Conservation (phyloP, 176 grass and related monocot genomes). For the Bromus sterilis region DNA sequence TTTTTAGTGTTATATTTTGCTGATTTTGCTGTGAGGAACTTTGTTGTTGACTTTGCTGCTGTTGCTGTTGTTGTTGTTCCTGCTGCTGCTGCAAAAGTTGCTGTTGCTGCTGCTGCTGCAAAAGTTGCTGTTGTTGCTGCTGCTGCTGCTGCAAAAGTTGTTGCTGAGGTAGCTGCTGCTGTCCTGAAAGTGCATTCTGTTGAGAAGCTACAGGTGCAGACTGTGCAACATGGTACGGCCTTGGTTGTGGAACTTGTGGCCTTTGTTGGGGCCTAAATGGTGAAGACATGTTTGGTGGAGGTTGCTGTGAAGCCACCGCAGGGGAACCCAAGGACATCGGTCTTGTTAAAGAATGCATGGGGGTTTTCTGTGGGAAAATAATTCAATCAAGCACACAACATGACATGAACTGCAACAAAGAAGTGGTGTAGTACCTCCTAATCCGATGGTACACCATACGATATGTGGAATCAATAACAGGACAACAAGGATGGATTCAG, state of each 20-base stretch:
- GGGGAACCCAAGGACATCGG: constrained; percentile 52
- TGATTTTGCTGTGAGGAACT: constrained; percentile 43
- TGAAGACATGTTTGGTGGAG: constrained; percentile 36
- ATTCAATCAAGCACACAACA: constrained; percentile 13
- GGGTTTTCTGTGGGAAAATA: constrained; percentile 52
- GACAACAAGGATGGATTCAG: not conserved
- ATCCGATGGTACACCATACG: not conserved
- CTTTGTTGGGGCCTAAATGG: constrained; percentile 63
- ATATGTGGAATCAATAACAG: not conserved
- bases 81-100: not conserved
- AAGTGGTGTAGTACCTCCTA: not conserved
- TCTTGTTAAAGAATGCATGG: constrained; percentile 48
- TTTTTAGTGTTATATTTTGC: constrained; percentile 33
- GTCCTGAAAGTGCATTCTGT: constrained; percentile 50
- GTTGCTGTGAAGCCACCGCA: constrained; percentile 40
- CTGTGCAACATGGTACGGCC: constrained; percentile 41
- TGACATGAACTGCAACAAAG: constrained; percentile 1
- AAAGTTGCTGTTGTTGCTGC: constrained; percentile 28
- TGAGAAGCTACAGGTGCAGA: constrained; percentile 31
- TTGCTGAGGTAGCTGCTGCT: constrained; percentile 40
- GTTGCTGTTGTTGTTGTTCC: not conserved
- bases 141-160: constrained; percentile 26
- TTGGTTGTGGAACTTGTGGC: constrained; percentile 69
- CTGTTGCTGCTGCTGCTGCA: not conserved
- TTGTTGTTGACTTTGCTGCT: constrained; percentile 23